phyloP scores from a whole-genome alignment of 768 basidiomycete species.

The Tulasnella sp. region DNA sequence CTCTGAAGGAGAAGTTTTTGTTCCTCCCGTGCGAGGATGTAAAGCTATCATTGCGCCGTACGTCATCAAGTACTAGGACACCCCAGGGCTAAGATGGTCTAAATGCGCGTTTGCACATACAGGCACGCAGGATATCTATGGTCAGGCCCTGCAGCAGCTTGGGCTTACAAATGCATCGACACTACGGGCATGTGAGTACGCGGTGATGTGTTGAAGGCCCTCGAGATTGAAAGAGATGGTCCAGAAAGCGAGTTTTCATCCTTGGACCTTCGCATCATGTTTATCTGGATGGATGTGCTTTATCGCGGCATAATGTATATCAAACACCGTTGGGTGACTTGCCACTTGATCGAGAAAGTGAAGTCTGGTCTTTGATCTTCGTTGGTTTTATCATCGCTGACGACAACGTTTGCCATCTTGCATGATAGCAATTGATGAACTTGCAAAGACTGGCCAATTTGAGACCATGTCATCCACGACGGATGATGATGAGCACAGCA shows the following conservation, averaged over 20 bases:
- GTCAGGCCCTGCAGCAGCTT: constrained; percentile 86
- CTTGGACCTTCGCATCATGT: constrained; percentile 93
- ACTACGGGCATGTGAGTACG: constrained; percentile 60
- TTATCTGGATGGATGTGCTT: constrained; percentile 74
- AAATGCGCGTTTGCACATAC: constrained; percentile 3
- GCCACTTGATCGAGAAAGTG: constrained; percentile 66
- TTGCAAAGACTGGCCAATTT: constrained; percentile 56
- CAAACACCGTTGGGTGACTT: constrained; percentile 77
- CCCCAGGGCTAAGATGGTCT: not conserved
- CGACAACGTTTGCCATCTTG: not conserved
- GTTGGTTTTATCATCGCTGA: not conserved
- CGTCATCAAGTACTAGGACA: constrained; percentile 26
- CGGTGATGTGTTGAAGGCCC: not conserved
- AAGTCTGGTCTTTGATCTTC: not conserved
- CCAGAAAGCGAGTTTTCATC: constrained; percentile 81
- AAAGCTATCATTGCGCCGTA: constrained; percentile 95
- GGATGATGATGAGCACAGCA: constrained; percentile 92
- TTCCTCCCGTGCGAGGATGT: constrained; percentile 52
- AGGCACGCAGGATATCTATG: constrained; percentile 96
- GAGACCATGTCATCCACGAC: constrained; percentile 46
- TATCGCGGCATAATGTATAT: constrained; percentile 66
- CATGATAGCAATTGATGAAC: constrained; percentile 47
- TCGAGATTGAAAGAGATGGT: not conserved
- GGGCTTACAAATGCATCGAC: constrained; percentile 89
- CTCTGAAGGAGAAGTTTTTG: constrained; percentile 25